Evolutionary conservation across 768 basidiomycete genomes (phyloP), one percentile per base, ranked within the genome.

Genomic region (Coprinellus aureogranulatus): DNA sequence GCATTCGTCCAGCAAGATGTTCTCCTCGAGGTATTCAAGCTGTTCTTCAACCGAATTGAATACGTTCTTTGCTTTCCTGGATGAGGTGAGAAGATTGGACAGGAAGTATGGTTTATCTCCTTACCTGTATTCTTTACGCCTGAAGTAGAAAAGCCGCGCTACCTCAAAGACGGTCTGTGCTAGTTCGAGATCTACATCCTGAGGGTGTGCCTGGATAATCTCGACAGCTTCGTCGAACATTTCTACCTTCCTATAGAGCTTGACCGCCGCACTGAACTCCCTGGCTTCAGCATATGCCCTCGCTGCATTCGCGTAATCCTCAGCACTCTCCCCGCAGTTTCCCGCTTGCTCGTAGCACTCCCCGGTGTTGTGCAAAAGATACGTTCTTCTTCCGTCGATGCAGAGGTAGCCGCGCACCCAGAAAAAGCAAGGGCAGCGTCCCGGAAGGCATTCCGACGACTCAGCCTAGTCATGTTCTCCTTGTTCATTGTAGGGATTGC

Each of bases 261-360:
- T 61, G 23, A 57, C 54, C 5, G 63, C 65, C 4, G 41, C 1
- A 20, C 5, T 52, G 30, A n/a, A 58, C 39, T 58, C 57, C 22
- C 34, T 27, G 16, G 57, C 57, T 10, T 18, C 28, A 26, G 28
- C 51, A 28, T 58, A 58, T 12, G 57, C 57, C 20, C n/a, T 12
- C 1, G 80, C 81, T 0, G 81, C 77, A 2, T 67, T 59, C 3
- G 72, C 70, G 55, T 74, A 85, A 45, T 81, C 75, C 27, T 70
- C 62, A 2, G 78, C 81, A 0, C 67, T 55, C 4, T 72, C 53
- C 61, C 80, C 86, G 5, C 67, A 72, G 6, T 72, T 52, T 0
- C 81, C 85, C 2, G 85, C 87, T 41, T 63, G 69, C 2, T 78
- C 71, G 44, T 76, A 82, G 53, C 81, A 84, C 3, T 80, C 76